Conservation (phyloP, 345 rosid species). For the Rhodamnia rubescens region DNA sequence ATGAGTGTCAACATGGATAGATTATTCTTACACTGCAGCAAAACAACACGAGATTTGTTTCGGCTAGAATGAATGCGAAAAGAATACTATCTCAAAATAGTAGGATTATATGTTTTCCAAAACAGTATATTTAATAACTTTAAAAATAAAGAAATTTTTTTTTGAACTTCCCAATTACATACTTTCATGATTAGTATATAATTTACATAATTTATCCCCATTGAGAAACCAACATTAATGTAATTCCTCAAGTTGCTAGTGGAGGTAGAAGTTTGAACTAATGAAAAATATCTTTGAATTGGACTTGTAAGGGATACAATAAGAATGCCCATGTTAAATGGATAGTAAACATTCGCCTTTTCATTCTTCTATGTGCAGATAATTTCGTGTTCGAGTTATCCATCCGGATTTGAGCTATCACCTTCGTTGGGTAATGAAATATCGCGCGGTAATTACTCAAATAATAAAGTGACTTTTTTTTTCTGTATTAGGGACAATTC, state of each 20-base stretch:
- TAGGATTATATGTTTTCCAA: not conserved
- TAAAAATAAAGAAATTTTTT: not conserved
- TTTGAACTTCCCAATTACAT: not conserved
- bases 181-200: not conserved
- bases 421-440: not conserved
- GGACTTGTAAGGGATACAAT: not conserved
- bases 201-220: not conserved
- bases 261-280: not conserved
- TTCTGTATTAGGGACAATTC: not conserved
- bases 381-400: not conserved
- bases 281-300: not conserved
- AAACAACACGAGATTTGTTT: no score
- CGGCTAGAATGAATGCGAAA: no score
- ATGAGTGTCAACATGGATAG: no score
- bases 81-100: no score
- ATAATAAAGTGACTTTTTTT: not conserved
- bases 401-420: not conserved
- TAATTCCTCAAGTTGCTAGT: not conserved
- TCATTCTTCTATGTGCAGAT: rapidly evolving
- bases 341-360: not conserved
- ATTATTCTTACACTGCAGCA: no score
- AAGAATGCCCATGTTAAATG: not conserved
- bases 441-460: not conserved
- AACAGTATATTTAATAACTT: not conserved
- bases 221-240: not conserved